Evolutionary conservation across 768 basidiomycete genomes (phyloP).

Genomic region (Hemileccinum impolitum): DNA sequence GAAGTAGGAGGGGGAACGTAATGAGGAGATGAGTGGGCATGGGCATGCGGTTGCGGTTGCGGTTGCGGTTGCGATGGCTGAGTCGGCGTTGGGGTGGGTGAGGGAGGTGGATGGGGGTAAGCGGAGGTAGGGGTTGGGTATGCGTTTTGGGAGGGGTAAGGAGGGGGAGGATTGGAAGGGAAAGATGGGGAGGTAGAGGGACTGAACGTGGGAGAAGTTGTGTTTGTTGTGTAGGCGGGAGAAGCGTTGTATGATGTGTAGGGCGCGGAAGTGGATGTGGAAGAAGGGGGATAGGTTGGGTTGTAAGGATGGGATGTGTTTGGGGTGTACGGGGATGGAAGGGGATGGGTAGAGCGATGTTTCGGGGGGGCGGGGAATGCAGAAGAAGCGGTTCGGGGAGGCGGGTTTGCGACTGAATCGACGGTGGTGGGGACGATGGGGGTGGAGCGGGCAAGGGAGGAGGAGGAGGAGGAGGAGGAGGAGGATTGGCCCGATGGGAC

Average conservation of each 20-base stretch:
- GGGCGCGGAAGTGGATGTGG: constrained; percentile 13
- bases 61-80: constrained; percentile 22
- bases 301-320: constrained; percentile 14
- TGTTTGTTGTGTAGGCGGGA: constrained; percentile 8
- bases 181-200: constrained; percentile 22
- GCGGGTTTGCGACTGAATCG: constrained; percentile 12
- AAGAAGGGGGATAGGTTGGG: constrained; percentile 14
- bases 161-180: constrained; percentile 4
- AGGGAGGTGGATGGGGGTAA: constrained; percentile 27
- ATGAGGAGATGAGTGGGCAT: constrained; percentile 19
- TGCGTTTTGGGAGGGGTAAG: constrained; percentile 16
- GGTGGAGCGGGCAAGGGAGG: constrained; percentile 25
- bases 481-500: constrained; percentile 9
- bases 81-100: constrained; percentile 30
- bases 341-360: constrained; percentile 19
- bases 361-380: constrained; percentile 18
- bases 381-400: constrained; percentile 7
- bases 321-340: constrained; percentile 21
- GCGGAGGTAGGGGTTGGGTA: constrained; percentile 28
- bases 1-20: constrained; percentile 22
- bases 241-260: constrained; percentile 23
- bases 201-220: constrained; percentile 22
- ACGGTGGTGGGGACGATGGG: constrained; percentile 30
- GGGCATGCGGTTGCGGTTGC: constrained; percentile 15
- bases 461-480: too few relatives aligned